phyloP scores from a whole-genome alignment of 257 asterid species.

The Solanum bulbocastanum region DNA sequence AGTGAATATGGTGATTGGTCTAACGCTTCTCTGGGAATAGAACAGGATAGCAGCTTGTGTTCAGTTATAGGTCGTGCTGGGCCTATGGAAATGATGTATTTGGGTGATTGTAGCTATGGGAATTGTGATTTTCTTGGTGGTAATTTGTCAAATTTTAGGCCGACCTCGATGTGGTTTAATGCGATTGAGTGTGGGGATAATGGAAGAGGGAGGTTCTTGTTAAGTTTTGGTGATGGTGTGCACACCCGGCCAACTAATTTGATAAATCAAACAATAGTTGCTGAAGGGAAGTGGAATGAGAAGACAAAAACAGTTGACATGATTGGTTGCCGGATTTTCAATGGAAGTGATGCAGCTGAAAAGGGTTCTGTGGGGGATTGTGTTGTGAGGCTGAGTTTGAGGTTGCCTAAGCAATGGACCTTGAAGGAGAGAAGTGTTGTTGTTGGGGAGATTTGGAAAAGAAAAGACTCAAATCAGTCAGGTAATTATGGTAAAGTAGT shows the following conservation, averaged over 20 bases:
- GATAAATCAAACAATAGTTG: constrained; percentile 44
- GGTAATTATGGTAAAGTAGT: constrained; percentile 52
- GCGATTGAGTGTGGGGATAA: constrained; percentile 44
- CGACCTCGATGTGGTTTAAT: constrained; percentile 31
- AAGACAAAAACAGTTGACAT: constrained; percentile 57
- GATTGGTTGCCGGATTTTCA: constrained; percentile 71
- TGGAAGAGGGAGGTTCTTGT: constrained; percentile 64
- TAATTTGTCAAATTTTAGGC: constrained; percentile 25
- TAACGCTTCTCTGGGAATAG: constrained; percentile 35
- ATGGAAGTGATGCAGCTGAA: constrained; percentile 26
- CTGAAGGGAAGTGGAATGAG: constrained; percentile 75
- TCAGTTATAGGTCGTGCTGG: constrained; percentile 23
- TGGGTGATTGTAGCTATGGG: constrained; percentile 39
- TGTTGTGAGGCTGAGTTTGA: constrained; percentile 55
- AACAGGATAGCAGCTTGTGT: constrained; percentile 26
- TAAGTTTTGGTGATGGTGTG: constrained; percentile 33
- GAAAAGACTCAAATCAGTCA: constrained; percentile 34
- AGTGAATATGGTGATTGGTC: constrained; percentile 24
- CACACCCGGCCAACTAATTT: background rate
- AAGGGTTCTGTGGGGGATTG: constrained; percentile 56
- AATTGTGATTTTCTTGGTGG: constrained; percentile 53
- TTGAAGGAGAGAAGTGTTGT: constrained; percentile 54
- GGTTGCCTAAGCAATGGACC: constrained; percentile 60
- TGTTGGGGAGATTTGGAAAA: constrained; percentile 80
- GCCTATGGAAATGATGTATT: constrained; percentile 35